Conservation (phyloP, 2,329 filamentous ascomycete genomes). For the Exophiala oligosperma region DNA sequence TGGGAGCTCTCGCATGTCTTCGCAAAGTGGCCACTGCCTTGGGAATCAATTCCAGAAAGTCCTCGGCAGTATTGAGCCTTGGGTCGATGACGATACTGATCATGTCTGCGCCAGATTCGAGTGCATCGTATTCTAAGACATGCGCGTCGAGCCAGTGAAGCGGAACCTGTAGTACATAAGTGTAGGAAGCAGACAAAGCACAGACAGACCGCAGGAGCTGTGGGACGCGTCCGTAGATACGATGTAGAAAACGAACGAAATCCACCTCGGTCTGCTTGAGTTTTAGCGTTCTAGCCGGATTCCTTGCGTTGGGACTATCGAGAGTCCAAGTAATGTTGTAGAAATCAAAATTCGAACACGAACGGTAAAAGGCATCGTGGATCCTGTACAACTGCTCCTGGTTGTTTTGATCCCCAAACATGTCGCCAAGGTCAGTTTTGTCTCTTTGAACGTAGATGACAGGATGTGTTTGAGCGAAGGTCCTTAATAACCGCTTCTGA, state of each 20-base stretch:
- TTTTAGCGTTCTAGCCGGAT: constrained; percentile 8
- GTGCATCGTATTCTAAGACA: constrained; percentile 10
- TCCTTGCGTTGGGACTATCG: neutral
- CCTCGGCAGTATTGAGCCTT: neutral
- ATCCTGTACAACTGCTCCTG: constrained; percentile 38
- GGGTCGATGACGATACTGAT: constrained; percentile 20
- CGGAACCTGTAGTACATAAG: constrained; percentile 25
- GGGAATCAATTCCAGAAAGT: constrained; percentile 2
- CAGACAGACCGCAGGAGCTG: constrained; percentile 18
- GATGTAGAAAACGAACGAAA: constrained; percentile 24
- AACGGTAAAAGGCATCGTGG: constrained; percentile 53
- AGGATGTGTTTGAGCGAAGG: constrained; percentile 65
- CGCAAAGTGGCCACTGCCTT: constrained; percentile 19
- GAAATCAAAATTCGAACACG: constrained; percentile 73
- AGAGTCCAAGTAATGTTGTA: constrained; percentile 57
- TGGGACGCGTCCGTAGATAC: constrained; percentile 21
- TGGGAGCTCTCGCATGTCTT: constrained; percentile 22
- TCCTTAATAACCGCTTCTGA: constrained; percentile 51
- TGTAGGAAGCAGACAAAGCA: constrained; percentile 22
- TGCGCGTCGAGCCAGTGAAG: constrained; percentile 14
- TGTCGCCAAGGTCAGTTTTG: constrained; percentile 62
- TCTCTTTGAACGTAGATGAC: constrained; percentile 71
- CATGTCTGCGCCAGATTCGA: constrained; percentile 27
- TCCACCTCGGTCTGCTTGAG: constrained; percentile 29
- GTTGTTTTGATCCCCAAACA: constrained; percentile 56